phyloP scores from a whole-genome alignment of 2,329 filamentous ascomycete genomes.

The Pseudogymnoascus sp. region DNA sequence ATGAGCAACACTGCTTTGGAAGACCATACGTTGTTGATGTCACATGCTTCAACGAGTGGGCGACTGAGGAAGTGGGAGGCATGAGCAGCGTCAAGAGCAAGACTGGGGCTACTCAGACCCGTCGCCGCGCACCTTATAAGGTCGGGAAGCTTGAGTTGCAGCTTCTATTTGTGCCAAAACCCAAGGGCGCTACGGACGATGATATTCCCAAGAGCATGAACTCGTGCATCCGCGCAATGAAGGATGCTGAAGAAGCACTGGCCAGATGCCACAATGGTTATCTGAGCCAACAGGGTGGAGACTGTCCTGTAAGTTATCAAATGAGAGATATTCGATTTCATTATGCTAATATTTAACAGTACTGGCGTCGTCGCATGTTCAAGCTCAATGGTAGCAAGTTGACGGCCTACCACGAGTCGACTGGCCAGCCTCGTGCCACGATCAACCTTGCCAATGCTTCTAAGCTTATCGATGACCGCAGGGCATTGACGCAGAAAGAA shows the following conservation, averaged over 20 bases:
- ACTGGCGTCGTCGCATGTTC: conserved; percentile 97
- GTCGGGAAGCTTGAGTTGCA: conserved; percentile 92
- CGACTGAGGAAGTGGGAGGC: conserved; percentile 70
- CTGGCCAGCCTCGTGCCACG: conserved; percentile 87
- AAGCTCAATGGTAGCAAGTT: conserved; percentile 84
- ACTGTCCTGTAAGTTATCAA: conserved; percentile 73
- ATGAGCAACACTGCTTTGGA: conserved; percentile 81
- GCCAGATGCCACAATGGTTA: conserved; percentile 77
- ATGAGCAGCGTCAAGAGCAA: conserved; percentile 93
- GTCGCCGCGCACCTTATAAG: conserved; percentile 88
- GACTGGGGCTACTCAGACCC: conserved; percentile 60
- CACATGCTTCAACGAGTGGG: conserved; percentile 98
- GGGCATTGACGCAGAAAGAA: conserved; percentile 74
- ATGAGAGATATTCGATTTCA: neutral
- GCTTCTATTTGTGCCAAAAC: conserved; percentile 87
- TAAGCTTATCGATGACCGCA: conserved; percentile 88
- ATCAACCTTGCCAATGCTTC: conserved; percentile 93
- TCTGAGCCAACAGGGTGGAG: conserved; percentile 92
- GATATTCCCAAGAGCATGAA: conserved; percentile 99
- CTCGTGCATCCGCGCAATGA: conserved; percentile 86
- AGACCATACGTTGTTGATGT: conserved; percentile 82
- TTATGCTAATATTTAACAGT: conserved; percentile 50
- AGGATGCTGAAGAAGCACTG: conserved; percentile 75
- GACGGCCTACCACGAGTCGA: conserved; percentile 93
- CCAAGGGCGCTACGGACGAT: conserved; percentile 77